Percentiles rank a stretch among this genome's conserved stretches.
Conservation (phyloP, 371 early-diverging fungal genomes). For the Mucor sp. region DNA sequence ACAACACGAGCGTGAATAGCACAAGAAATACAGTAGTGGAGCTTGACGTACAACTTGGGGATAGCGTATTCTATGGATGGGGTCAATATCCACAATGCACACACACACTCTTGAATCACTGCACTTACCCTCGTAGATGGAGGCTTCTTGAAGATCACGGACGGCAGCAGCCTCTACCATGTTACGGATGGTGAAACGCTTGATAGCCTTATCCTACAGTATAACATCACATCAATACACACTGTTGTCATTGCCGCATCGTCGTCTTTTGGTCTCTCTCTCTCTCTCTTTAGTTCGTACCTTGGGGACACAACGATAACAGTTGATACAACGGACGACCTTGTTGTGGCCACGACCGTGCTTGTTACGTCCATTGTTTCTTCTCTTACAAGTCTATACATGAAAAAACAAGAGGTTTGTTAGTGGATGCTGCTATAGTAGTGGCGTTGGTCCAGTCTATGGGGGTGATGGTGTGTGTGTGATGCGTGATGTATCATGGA, state of each 20-base stretch:
- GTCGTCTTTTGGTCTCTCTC: not conserved
- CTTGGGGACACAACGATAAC: slow-evolving; percentile 97
- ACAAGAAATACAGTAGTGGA: slow-evolving; percentile 98
- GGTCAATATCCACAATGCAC: not conserved
- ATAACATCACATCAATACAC: not conserved
- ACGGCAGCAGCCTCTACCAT: slow-evolving; percentile 98
- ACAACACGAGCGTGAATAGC: slow-evolving; percentile 98
- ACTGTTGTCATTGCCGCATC: not conserved
- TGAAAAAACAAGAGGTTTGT: not conserved
- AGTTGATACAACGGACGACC: slow-evolving; percentile 98
- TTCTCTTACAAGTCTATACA: slow-evolving; percentile 91
- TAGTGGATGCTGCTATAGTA: not conserved
- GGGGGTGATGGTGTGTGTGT: not conserved
- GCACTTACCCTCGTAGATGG: slow-evolving; percentile 84
- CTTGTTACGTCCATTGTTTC: slow-evolving; percentile 99
- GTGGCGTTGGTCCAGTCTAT: not conserved
- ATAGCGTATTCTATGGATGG: slow-evolving; percentile 80
- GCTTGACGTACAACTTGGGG: slow-evolving; percentile 98
- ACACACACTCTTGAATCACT: not conserved
- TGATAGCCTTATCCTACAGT: slow-evolving; percentile 94
- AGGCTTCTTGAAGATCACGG: slow-evolving; percentile 96
- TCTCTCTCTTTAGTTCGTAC: not conserved
- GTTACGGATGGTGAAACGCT: slow-evolving; percentile 97
- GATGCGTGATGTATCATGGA: not conserved
- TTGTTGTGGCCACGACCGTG: slow-evolving; percentile 98